These are phyloP conservation scores for Acacia concinna DNA, from an alignment of 331 rosid species.

Conservation along the genomic window DNA sequence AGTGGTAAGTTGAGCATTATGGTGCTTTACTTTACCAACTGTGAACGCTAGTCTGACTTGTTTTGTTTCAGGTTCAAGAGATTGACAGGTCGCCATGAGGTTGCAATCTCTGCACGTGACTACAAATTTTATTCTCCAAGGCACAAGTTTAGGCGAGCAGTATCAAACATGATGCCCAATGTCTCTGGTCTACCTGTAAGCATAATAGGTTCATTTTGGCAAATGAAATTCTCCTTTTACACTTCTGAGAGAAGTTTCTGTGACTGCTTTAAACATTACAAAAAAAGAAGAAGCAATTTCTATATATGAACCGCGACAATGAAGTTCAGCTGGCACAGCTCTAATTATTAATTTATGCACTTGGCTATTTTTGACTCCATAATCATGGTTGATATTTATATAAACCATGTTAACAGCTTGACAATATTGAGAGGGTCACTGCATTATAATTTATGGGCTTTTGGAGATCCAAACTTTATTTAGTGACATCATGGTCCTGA, in stretches of 20 bases:
- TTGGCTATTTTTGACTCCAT: conserved; percentile 16
- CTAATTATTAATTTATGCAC: conserved; percentile 13
- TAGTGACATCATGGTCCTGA: conserved; percentile 18
- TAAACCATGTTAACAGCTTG: conserved; percentile 6
- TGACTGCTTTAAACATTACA: conserved; percentile 11
- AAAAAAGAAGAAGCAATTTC: neutral
- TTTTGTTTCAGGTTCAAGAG: conserved; percentile 76
- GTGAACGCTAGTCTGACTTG: conserved; percentile 23
- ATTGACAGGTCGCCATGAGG: conserved; percentile 91
- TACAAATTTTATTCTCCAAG: conserved; percentile 94
- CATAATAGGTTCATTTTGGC: conserved; percentile 24
- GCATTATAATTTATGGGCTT: conserved; percentile 21
- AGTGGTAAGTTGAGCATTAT: conserved; percentile 60
- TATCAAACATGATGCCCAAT: conserved; percentile 62
- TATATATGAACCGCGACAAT: neutral
- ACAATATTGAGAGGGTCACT: neutral
- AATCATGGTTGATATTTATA: conserved; percentile 12
- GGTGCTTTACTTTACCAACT: neutral
- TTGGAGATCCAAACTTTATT: conserved; percentile 1
- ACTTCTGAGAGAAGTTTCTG: conserved; percentile 14
- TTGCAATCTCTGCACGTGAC: conserved; percentile 66
- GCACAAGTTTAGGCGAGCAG: conserved; percentile 79
- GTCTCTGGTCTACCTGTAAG: conserved; percentile 77
- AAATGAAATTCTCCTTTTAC: conserved; percentile 28
- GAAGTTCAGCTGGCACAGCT: conserved; percentile 25